These are phyloP conservation scores for Clathrospora elynae DNA, from an alignment of 2,329 filamentous ascomycete genomes.

Conservation along the genomic window DNA sequence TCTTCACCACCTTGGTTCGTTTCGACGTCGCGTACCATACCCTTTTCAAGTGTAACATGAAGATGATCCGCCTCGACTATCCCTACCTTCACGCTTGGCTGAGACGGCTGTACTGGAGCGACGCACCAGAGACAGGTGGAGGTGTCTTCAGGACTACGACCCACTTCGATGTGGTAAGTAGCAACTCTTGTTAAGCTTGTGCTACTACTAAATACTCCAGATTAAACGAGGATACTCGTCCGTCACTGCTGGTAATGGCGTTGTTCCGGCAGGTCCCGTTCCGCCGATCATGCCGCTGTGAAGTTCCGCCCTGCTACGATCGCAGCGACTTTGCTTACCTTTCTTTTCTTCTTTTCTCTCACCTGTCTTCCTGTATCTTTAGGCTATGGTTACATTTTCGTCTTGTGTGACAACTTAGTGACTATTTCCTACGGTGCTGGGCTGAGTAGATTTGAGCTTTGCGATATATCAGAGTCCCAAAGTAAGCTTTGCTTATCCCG, in stretches of 20 bases:
- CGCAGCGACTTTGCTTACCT: not conserved
- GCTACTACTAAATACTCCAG: slow-evolving; percentile 19
- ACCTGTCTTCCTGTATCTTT: no score
- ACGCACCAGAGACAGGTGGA: slow-evolving; percentile 31
- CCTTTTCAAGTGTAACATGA: slow-evolving; percentile 77
- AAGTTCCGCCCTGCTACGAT: not conserved
- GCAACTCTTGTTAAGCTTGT: not conserved
- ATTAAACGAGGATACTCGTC: slow-evolving; percentile 40
- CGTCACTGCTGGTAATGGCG: slow-evolving; percentile 29
- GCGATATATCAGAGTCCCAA: no score
- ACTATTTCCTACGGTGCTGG: no score
- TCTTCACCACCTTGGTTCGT: slow-evolving; percentile 63
- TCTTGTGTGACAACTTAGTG: no score
- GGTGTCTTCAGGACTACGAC: slow-evolving; percentile 41
- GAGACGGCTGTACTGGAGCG: slow-evolving; percentile 80
- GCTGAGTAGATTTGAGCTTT: no score
- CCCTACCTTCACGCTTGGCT: slow-evolving; percentile 81
- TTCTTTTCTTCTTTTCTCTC: no score
- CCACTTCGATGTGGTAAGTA: slow-evolving; percentile 32
- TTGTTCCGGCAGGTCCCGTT: slow-evolving; percentile 29
- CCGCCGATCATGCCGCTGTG: slow-evolving; percentile 29
- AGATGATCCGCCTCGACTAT: slow-evolving; percentile 83
- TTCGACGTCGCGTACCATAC: slow-evolving; percentile 61
- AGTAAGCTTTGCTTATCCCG: no score
- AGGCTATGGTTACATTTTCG: no score